Base-by-base conservation (phyloP, 2,329 filamentous ascomycete genomes). In the Aspergillus niger region DNA sequence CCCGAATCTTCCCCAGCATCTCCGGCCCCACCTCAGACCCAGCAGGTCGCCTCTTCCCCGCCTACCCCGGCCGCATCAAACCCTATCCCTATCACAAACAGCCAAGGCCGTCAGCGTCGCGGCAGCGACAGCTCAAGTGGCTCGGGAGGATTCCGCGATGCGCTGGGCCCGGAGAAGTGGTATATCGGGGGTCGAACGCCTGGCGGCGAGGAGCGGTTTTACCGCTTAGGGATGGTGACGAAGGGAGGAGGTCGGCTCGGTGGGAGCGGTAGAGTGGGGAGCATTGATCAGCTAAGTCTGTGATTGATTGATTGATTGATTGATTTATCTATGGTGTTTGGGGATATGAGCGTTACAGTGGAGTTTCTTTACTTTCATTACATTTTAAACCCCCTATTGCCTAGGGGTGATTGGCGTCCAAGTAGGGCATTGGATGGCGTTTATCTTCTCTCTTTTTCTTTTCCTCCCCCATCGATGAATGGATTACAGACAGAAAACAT, bases 121-220 rank as follows among this genome's bases (percentile, higher is more conserved):
- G 80, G 80, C 17, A 82, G 80, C 60, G 79, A 81, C 62, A 79
- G 76, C 41, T 81, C 79, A 20, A 80, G 72, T 49, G 78, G 78
- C 17, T 80, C 77, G 2, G 78, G 78, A 13, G 80, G 80, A 2
- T 82, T 82, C 58, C 72, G 79, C 7, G 80, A 82, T 67, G 76
- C 78, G 0, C 61, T 81, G 8, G 79, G 79, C 0, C 72, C 76
- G 2, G 80, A 82, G 69, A 82, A 82, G 64, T 82, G 81, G 81
- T 83, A 82, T 69, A 80, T 83, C 26, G 81, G 81, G 3, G 81
- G 81, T 4, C 72, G 78, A 38, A 81, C 77, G 22, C 74, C 78
- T 10, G 73, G 68, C 15, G 80, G 80, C 0, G 80, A 82, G 67
- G 80, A 82, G 62, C 74, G 78, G 52, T 81, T 81, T 58, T 82